Evolutionary conservation across 139 green algal genomes (phyloP).

Genomic region (Medakamo hakoo): DNA sequence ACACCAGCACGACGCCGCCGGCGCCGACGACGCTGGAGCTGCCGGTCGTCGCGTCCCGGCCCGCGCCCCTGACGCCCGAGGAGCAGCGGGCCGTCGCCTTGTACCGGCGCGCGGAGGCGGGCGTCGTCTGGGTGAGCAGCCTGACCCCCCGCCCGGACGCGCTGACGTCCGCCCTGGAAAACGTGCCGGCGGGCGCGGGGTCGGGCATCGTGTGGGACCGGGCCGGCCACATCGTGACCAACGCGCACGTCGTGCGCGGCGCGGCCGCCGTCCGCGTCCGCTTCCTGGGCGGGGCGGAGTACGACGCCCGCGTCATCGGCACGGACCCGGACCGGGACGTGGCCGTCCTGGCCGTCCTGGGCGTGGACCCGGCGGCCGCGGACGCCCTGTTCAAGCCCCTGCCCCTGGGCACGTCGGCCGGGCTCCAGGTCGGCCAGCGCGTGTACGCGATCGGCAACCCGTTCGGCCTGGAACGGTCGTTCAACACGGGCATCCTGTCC

Average conservation of each 20-base stretch:
- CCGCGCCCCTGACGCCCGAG: neutral
- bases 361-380: neutral
- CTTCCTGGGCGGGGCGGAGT: constrained; percentile 34
- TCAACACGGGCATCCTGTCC: constrained; percentile 40
- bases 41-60: no score
- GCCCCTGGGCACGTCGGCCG: constrained; percentile 16
- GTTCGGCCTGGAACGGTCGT: constrained; percentile 67
- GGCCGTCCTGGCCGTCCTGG: constrained; percentile 37
- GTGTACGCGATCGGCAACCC: constrained; percentile 85
- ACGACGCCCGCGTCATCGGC: constrained; percentile 52
- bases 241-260: constrained; percentile 49
- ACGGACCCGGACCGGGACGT: constrained; percentile 55
- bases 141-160: constrained; percentile 22
- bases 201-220: constrained; percentile 50
- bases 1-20: no score
- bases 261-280: constrained; percentile 37
- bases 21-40: no score
- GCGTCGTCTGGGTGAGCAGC: neutral
- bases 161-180: constrained; percentile 50
- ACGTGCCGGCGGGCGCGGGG: constrained; percentile 46
- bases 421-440: constrained; percentile 51
- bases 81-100: neutral
- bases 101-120: neutral
- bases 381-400: constrained; percentile 5
- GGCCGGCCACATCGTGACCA: constrained; percentile 42